A percentile compares a stretch with the other conserved stretches of the same genome.
phyloP scores from a whole-genome alignment of 441 rosid genomes.

The Syzygium malaccense region DNA sequence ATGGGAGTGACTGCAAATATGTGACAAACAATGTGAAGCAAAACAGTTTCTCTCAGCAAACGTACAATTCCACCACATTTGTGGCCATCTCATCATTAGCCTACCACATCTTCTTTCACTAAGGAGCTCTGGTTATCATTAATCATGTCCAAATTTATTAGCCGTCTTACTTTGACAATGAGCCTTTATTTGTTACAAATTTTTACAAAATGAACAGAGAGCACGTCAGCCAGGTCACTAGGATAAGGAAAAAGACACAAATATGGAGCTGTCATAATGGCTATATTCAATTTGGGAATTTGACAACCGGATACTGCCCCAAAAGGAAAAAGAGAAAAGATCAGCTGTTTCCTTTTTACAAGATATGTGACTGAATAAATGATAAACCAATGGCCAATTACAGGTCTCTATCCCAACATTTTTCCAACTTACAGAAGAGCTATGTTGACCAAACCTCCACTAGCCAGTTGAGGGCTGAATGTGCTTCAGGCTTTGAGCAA shows the following conservation, averaged over 20 bases:
- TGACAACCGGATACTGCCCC: not conserved
- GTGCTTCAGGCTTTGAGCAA: conserved; percentile 23
- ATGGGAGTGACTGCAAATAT: not conserved
- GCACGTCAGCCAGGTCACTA: not conserved
- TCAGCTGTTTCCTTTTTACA: not conserved
- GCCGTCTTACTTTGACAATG: not conserved
- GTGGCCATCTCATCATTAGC: not conserved
- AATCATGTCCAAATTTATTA: not conserved
- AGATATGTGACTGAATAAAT: not conserved
- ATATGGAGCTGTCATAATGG: not conserved
- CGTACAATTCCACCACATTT: not conserved
- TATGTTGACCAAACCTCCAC: not conserved
- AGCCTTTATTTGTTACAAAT: not conserved
- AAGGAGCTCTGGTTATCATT: not conserved
- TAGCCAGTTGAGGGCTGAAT: conserved; percentile 3
- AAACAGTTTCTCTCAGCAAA: not conserved
- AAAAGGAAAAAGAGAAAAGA: not conserved
- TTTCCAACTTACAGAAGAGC: not conserved
- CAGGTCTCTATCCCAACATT: not conserved
- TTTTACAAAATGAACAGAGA: not conserved
- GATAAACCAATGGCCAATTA: not conserved
- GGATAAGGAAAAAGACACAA: not conserved
- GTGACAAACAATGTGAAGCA: not conserved
- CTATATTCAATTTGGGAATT: not conserved
- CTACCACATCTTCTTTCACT: not conserved